phyloP scores from a whole-genome alignment of 2,329 filamentous ascomycete species.

The Graphilbum ipis-grandicollis region DNA sequence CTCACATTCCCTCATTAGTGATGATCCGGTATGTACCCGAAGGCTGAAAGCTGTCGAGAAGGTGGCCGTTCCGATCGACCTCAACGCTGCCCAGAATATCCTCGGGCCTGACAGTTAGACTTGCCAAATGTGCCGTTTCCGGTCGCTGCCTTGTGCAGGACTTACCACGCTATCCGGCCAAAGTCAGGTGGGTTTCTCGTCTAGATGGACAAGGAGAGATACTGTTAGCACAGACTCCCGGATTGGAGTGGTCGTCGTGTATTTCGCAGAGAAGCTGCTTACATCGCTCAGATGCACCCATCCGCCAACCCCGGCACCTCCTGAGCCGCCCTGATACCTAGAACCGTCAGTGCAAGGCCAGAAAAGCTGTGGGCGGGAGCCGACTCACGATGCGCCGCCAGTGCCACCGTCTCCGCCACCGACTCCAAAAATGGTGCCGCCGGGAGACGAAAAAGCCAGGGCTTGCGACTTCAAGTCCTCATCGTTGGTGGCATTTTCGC shows the following conservation, averaged over 20 bases:
- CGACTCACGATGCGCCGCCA: slow-evolving; percentile 17
- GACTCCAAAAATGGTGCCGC: slow-evolving; percentile 29
- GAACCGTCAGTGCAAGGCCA: neutral
- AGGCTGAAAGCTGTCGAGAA: slow-evolving; percentile 10
- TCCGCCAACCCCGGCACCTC: slow-evolving; percentile 41
- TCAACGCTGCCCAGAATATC: slow-evolving; percentile 54
- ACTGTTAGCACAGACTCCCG: neutral
- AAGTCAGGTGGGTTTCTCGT: slow-evolving; percentile 46
- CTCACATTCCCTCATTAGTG: slow-evolving; percentile 52
- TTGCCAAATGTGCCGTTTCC: too few species aligned
- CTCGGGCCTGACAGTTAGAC: too few species aligned
- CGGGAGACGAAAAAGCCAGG: slow-evolving; percentile 39
- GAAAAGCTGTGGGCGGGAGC: too few species aligned
- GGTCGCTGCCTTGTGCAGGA: too few species aligned
- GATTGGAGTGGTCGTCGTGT: neutral
- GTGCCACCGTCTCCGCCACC: slow-evolving; percentile 32
- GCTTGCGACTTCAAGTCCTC: slow-evolving; percentile 26
- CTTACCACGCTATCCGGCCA: slow-evolving; percentile 43
- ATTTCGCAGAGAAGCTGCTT: slow-evolving; percentile 2
- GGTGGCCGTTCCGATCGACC: slow-evolving; percentile 34
- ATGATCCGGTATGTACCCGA: slow-evolving; percentile 34
- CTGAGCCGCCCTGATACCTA: slow-evolving; percentile 37
- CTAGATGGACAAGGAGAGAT: slow-evolving; percentile 6
- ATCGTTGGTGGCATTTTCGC: slow-evolving; percentile 13
- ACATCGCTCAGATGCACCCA: slow-evolving; percentile 48